Base-by-base conservation (phyloP, 352 stramenopile species). In the Pythium scleroteichum region DNA sequence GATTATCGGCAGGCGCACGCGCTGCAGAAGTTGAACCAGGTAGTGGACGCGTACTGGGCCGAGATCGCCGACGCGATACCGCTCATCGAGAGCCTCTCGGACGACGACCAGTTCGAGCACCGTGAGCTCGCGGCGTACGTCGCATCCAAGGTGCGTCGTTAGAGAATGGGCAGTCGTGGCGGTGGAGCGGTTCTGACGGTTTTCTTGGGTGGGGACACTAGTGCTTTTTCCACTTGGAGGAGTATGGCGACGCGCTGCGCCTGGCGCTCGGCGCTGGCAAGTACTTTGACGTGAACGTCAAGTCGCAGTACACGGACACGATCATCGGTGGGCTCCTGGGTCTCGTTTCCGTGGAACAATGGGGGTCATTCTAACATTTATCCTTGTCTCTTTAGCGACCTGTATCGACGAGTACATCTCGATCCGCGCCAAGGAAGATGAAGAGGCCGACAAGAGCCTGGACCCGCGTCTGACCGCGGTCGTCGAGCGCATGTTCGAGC, bases 171-270 rank as follows among this genome's bases (percentile, higher is more conserved):
- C n/a, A n/a, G n/a, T n/a, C n/a, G n/a, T n/a, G n/a, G n/a, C n/a
- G n/a, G n/a, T n/a, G n/a, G n/a, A n/a, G n/a, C n/a, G n/a, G n/a
- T 6, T 39, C 13, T 7, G 1, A 40, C n/a, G 41, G 42, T 47
- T 3, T 57, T 20, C 63, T 41, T 52, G 16, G 10, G n/a, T n/a
- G 26, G 33, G 33, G 33, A 14, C 41, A 27, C 7, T 33, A 94
- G 78, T 97, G 97, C 61, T 99, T 99, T 62, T 99, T 99, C 71
- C 97, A 99, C 72, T 73, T 99, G 40, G 96, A 99, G 66, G 97
- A 99, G 76, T 99, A 99, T 48, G 83, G 95, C 61, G 91, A 98
- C 64, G 91, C 95, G 23, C 75, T 98, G 51, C 87, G 95, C 26
- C 76, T 99, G 26, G 97, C 97, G 24, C 84, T 99, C 7, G 92